Evolutionary conservation across 2,329 filamentous ascomycete species (phyloP).

Genomic region (Nemania sp.): DNA sequence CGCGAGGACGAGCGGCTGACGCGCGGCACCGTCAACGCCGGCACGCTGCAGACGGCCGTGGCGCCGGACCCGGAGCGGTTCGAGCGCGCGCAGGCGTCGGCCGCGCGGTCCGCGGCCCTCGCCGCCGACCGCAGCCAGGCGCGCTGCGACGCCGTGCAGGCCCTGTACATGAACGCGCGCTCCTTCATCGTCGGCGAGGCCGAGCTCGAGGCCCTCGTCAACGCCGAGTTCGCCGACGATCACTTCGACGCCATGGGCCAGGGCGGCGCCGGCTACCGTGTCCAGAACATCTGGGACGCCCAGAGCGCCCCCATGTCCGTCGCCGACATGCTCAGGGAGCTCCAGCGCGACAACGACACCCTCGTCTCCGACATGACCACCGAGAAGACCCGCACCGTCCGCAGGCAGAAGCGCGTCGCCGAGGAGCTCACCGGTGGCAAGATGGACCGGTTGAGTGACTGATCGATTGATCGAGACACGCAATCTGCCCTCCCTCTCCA

Average conservation of each 20-base stretch:
- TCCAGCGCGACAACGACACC: slow-evolving; percentile 36
- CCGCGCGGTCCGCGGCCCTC: slow-evolving; percentile 47
- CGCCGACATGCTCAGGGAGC: slow-evolving; percentile 49
- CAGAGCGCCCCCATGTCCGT: slow-evolving; percentile 53
- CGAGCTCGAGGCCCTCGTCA: slow-evolving; percentile 75
- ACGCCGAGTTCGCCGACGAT: slow-evolving; percentile 73
- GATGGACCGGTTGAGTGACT: slow-evolving; percentile 48
- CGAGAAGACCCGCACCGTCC: slow-evolving; percentile 51
- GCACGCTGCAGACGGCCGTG: slow-evolving; percentile 56
- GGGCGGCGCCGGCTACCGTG: slow-evolving; percentile 36
- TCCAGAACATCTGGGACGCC: slow-evolving; percentile 58
- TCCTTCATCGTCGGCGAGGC: slow-evolving; percentile 83
- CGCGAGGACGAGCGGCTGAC: slow-evolving; percentile 79
- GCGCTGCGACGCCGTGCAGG: slow-evolving; percentile 74
- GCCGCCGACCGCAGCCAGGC: slow-evolving; percentile 59
- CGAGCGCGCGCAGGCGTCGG: slow-evolving; percentile 53
- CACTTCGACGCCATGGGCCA: slow-evolving; percentile 47
- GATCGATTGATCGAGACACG: too few relatives aligned
- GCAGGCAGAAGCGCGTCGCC: slow-evolving; percentile 59
- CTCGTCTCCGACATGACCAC: slow-evolving; percentile 43
- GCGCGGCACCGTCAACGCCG: slow-evolving; percentile 64
- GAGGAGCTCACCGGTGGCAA: slow-evolving; percentile 65
- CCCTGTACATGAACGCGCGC: slow-evolving; percentile 86
- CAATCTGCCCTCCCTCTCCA: too few relatives aligned
- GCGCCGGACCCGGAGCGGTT: slow-evolving; percentile 67